phyloP scores from a whole-genome alignment of 208 protist species.

The Crithidia sp. region DNA sequence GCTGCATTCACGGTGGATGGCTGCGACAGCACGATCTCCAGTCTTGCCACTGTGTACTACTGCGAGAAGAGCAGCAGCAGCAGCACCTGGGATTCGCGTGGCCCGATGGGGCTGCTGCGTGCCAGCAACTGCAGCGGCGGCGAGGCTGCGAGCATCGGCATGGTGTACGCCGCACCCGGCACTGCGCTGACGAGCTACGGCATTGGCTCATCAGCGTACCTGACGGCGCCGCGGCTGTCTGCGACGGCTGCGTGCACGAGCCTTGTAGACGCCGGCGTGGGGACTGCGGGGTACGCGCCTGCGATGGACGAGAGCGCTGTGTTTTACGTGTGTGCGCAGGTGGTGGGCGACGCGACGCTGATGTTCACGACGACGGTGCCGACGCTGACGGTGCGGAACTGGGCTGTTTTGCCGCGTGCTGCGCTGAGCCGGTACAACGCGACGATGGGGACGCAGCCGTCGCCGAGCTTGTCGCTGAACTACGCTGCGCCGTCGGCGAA shows the following conservation, averaged over 20 bases:
- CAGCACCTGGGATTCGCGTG: constrained; percentile 37
- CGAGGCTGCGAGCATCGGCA: constrained; percentile 39
- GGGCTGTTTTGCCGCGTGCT: constrained; percentile 36
- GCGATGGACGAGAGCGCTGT: constrained; percentile 30
- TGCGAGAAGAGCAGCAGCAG: constrained; percentile 56
- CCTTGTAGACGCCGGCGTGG: constrained; percentile 25
- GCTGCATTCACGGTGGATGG: constrained; percentile 44
- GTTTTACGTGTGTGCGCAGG: constrained; percentile 68
- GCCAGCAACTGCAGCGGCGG: constrained; percentile 36
- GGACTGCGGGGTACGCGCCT: constrained; percentile 47
- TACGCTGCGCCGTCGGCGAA: constrained; percentile 45
- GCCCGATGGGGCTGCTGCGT: constrained; percentile 54
- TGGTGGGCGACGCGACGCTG: constrained; percentile 31
- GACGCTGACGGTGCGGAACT: constrained; percentile 60
- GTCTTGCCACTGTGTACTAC: constrained; percentile 48
- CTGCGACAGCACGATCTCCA: constrained; percentile 33
- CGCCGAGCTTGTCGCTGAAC: constrained; percentile 41
- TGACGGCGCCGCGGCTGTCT: constrained; percentile 42
- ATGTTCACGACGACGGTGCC: constrained; percentile 58
- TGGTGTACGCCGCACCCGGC: constrained; percentile 37
- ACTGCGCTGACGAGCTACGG: constrained; percentile 48
- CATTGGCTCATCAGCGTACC: constrained; percentile 32
- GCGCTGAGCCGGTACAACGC: constrained; percentile 45
- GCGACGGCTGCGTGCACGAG: constrained; percentile 36
- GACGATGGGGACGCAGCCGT: constrained; percentile 17